Percentiles rank a stretch among this genome's conserved stretches.
These are phyloP conservation scores for Neostapfia colusana DNA, from an alignment of 176 grass and related monocot genomes.

Conservation along the genomic window DNA sequence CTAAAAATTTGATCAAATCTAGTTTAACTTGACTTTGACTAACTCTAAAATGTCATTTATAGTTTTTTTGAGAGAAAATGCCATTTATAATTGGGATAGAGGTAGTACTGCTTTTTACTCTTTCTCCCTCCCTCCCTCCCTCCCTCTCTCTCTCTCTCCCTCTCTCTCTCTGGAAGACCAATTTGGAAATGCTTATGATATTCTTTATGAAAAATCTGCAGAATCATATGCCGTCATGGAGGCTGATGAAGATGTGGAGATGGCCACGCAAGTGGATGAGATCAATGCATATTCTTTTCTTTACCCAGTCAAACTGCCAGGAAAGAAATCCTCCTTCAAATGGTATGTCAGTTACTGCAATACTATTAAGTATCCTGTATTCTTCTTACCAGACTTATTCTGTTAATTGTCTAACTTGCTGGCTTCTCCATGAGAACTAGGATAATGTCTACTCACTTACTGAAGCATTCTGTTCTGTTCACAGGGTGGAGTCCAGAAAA, in stretches of 20 bases:
- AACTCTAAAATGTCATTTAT: no score
- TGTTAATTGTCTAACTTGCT: conserved; percentile 3
- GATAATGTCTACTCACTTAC: conserved; percentile 15
- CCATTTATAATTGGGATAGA: no score
- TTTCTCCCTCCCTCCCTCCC: no score
- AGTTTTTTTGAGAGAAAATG: no score
- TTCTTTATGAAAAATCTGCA: conserved; percentile 39
- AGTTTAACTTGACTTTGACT: no score
- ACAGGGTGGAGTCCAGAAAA: conserved; percentile 93
- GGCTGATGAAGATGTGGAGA: conserved; percentile 67
- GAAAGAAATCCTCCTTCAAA: conserved; percentile 67
- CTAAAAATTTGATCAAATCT: no score
- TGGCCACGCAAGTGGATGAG: conserved; percentile 61
- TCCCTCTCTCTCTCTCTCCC: no score
- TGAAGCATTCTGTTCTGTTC: conserved; percentile 40
- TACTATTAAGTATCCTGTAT: conserved; percentile 14
- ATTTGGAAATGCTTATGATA: neutral
- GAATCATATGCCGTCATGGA: conserved; percentile 61
- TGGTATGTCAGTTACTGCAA: conserved; percentile 52
- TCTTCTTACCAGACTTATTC: neutral
- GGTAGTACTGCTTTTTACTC: no score
- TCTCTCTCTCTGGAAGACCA: neutral
- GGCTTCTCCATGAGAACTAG: conserved; percentile 1
- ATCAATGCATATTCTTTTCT: conserved; percentile 90
- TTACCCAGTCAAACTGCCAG: conserved; percentile 69